A percentile compares a stretch with the other conserved stretches of the same genome.
These are phyloP conservation scores for Quercus bicolor DNA, from an alignment of 306 rosid genomes.

Conservation along the genomic window DNA sequence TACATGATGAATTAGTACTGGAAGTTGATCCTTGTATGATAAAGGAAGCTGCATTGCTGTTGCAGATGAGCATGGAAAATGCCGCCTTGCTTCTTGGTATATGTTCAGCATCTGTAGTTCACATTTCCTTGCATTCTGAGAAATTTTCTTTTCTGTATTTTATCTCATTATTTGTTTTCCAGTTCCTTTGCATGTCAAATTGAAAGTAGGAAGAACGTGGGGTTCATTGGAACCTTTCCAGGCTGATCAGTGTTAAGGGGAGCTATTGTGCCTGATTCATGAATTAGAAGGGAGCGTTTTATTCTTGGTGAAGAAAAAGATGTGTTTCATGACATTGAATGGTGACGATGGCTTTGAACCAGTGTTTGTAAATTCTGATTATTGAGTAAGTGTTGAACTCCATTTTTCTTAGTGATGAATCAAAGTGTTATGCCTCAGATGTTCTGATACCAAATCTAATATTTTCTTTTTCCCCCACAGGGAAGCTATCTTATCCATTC, in stretches of 20 bases:
- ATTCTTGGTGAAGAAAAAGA: slow-evolving; percentile 10
- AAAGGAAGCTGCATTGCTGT: slow-evolving; percentile 72
- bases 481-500: not conserved
- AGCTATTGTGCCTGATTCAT: slow-evolving; percentile 30
- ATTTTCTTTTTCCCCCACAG: not conserved
- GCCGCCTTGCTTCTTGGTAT: slow-evolving; percentile 85
- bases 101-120: slow-evolving; percentile 15
- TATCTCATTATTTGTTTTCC: slow-evolving; percentile 30
- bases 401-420: not conserved
- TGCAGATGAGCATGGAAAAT: slow-evolving; percentile 84
- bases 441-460: not conserved
- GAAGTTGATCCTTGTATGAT: slow-evolving; percentile 78
- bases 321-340: slow-evolving; percentile 11
- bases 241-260: slow-evolving; percentile 35
- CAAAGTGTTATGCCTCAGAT: not conserved
- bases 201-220: slow-evolving; percentile 90
- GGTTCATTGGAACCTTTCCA: slow-evolving; percentile 80
- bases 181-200: slow-evolving; percentile 87
- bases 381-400: not conserved
- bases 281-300: slow-evolving; percentile 11
- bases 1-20: slow-evolving; percentile 90
- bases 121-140: not conserved
- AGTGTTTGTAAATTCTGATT: not conserved
- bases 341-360: not conserved
- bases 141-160: slow-evolving; percentile 15